phyloP scores from a whole-genome alignment of 2,329 filamentous ascomycete species.

The Hypoxylon sp. region DNA sequence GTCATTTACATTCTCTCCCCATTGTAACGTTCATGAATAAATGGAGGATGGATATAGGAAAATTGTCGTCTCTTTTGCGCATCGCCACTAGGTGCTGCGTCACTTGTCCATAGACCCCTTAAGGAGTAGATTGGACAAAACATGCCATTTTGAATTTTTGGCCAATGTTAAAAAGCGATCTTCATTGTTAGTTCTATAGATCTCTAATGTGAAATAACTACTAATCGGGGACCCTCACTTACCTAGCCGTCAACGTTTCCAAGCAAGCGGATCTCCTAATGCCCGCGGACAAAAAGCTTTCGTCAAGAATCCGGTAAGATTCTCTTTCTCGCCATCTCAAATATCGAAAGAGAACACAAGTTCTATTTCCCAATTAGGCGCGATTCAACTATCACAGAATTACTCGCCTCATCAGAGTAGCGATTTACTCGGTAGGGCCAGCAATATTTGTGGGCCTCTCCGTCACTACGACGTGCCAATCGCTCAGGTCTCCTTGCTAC shows the following conservation, averaged over 20 bases:
- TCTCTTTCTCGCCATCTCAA: not conserved
- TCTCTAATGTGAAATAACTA: not conserved
- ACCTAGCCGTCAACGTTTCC: too few species aligned
- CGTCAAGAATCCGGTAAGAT: not conserved
- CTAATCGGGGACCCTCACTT: too few species aligned
- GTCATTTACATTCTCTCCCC: conserved; percentile 1
- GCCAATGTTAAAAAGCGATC: not conserved
- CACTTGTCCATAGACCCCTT: not conserved
- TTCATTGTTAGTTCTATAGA: not conserved
- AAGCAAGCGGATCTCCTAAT: not conserved
- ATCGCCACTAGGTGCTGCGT: conserved; percentile 13
- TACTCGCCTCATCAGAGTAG: not conserved
- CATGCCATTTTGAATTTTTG: not conserved
- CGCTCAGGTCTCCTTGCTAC: not conserved
- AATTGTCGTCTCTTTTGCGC: not conserved
- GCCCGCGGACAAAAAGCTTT: not conserved
- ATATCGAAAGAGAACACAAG: not conserved
- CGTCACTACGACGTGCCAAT: not conserved
- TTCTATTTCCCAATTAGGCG: not conserved
- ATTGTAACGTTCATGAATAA: conserved; percentile 6
- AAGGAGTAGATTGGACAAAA: not conserved
- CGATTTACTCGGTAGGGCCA: not conserved
- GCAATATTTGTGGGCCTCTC: not conserved
- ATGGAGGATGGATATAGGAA: not conserved
- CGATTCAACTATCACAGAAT: not conserved